phyloP scores from a whole-genome alignment of 108 stramenopile genomes.

The Pseudonitzschia delicatissima region DNA sequence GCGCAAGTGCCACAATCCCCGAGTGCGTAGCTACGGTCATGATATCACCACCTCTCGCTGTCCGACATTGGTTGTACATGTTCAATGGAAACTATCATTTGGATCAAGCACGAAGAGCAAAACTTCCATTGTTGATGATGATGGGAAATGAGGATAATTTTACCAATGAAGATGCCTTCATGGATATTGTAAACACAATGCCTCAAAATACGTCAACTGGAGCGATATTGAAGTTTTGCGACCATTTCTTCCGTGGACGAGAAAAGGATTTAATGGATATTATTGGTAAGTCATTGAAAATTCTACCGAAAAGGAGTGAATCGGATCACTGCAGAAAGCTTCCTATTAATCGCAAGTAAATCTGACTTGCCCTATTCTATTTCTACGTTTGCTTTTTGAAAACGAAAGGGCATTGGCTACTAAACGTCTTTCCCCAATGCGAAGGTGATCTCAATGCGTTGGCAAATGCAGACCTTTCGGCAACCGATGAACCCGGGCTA shows the following conservation, averaged over 20 bases:
- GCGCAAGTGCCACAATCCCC: slow-evolving; percentile 39
- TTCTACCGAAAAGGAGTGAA: background rate
- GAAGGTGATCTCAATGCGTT: slow-evolving; percentile 24
- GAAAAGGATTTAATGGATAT: slow-evolving; percentile 56
- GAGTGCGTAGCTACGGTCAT: slow-evolving; percentile 42
- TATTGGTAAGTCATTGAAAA: slow-evolving; percentile 33
- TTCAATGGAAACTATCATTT: slow-evolving; percentile 51
- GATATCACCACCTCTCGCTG: slow-evolving; percentile 50
- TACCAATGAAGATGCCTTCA: slow-evolving; percentile 42
- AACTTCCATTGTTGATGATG: slow-evolving; percentile 39
- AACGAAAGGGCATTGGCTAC: slow-evolving; percentile 27
- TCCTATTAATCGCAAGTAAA: background rate
- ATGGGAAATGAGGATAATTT: slow-evolving; percentile 56
- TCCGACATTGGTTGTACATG: slow-evolving; percentile 48
- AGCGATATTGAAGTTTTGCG: slow-evolving; percentile 38
- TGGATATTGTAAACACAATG: slow-evolving; percentile 28
- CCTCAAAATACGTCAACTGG: slow-evolving; percentile 32
- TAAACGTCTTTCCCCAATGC: slow-evolving; percentile 29
- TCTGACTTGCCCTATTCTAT: background rate
- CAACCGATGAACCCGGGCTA: slow-evolving; percentile 7
- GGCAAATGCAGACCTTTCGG: slow-evolving; percentile 6
- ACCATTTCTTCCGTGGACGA: slow-evolving; percentile 55
- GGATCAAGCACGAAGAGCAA: slow-evolving; percentile 29
- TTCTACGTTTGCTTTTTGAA: background rate
- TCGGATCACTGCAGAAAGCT: background rate